Evolutionary conservation across 345 rosid species (phyloP), one percentile per base, ranked within the genome.

Genomic region (Gossypium arboreum): DNA sequence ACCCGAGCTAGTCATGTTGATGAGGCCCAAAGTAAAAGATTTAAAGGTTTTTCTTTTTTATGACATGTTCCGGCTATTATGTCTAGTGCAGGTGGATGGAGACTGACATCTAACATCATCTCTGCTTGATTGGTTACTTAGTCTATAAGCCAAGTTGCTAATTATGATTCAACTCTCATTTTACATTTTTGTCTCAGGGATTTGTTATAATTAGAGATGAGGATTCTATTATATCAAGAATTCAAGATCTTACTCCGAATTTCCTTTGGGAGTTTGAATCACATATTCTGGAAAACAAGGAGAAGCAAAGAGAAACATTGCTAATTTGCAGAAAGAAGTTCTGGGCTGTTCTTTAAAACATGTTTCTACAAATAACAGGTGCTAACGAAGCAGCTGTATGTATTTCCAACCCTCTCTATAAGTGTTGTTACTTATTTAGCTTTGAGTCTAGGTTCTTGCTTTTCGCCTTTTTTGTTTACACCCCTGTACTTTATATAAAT

Each of bases 261-360:
- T 89, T 84, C 78, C 75, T 93, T 43, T 93, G 99, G 99, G 94
- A 93, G n/a, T 86, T 89, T 16, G 76, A 87, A 75, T 81, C 87
- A 39, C 87, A 89, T 74, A n/a, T 72, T 71, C 81, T 91, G 15
- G 73, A 85, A 61, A 89, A 88, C 83, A 89, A 80, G 79, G 83
- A 81, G 76, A 93, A 85, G 83, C 81, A 71, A 82, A 76, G 63
- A 67, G 99, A 92, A 69, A 77, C 83, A 9, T 94, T 90, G 66
- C 76, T 96, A 50, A 79, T 93, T 29, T 89, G 98, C 79, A 84
- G 93, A 75, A 96, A 92, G 84, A 93, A 78, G 80, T 96, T 93
- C 76, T 96, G 97, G 97, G 90, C 90, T 20, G 77, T 90, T 68
- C 72, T 86, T 56, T 86, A 24, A 12, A 25, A 57, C 29, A 11